These are phyloP conservation scores for Cryphonectria japonica DNA, from an alignment of 2,329 filamentous ascomycete species.

Conservation along the genomic window DNA sequence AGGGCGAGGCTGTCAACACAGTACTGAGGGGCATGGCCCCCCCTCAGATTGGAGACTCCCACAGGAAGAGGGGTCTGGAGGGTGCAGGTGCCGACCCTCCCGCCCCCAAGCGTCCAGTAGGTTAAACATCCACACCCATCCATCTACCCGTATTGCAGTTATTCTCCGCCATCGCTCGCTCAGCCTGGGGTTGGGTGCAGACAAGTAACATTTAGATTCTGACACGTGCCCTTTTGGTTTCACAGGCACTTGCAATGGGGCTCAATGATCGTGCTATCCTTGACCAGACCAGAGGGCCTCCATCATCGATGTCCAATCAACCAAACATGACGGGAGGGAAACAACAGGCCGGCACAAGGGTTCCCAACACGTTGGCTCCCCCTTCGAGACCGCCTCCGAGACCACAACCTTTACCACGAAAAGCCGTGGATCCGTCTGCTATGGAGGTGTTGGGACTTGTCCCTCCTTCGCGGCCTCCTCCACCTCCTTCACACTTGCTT, in stretches of 20 bases:
- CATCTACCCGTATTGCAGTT: neutral
- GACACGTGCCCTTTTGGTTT: constrained; percentile 1
- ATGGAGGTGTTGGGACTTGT: constrained; percentile 55
- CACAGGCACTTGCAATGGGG: constrained; percentile 1
- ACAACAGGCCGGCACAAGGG: constrained; percentile 25
- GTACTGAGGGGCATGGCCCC: constrained; percentile 23
- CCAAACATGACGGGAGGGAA: neutral
- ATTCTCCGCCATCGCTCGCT: neutral
- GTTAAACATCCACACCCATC: constrained; percentile 32
- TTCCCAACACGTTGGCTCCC: constrained; percentile 21
- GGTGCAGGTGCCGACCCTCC: constrained; percentile 39
- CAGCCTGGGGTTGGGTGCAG: neutral
- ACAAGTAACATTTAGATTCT: constrained; percentile 7
- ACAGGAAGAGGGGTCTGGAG: constrained; percentile 52
- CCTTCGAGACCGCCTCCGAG: constrained; percentile 19
- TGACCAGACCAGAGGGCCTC: neutral
- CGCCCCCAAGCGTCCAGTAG: constrained; percentile 45
- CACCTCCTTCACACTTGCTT: constrained; percentile 30
- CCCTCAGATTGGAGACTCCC: constrained; percentile 23
- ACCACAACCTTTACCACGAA: constrained; percentile 31
- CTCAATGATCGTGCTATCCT: neutral
- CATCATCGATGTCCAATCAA: constrained; percentile 5
- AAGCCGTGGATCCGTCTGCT: constrained; percentile 52
- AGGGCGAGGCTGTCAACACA: constrained; percentile 34
- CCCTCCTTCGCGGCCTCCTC: constrained; percentile 49